Evolutionary conservation across 345 rosid genomes (phyloP).

Genomic region (Salix suchowensis): DNA sequence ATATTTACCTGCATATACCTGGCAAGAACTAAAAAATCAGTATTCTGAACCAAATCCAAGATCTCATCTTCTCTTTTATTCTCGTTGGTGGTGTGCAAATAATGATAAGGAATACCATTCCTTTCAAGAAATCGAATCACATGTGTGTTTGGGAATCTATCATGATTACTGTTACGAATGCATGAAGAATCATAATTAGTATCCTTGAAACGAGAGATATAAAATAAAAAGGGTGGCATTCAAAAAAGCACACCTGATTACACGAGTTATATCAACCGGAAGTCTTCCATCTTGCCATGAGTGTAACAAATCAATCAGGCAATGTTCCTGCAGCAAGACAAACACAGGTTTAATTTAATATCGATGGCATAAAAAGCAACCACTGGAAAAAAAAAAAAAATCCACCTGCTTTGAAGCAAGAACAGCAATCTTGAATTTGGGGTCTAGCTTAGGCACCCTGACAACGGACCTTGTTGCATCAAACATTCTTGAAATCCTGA

Average conservation of each 20-base stretch:
- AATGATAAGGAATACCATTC: slow-evolving; percentile 82
- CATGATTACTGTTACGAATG: slow-evolving; percentile 64
- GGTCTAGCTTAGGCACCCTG: slow-evolving; percentile 73
- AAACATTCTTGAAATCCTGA: slow-evolving; percentile 47
- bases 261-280: slow-evolving; percentile 82
- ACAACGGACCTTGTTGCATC: slow-evolving; percentile 64
- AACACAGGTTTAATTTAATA: not conserved
- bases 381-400: not conserved
- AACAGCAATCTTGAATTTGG: slow-evolving; percentile 81
- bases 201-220: not conserved
- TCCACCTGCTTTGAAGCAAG: slow-evolving; percentile 86
- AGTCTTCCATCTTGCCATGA: slow-evolving; percentile 89
- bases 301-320: slow-evolving; percentile 79
- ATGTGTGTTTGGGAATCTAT: slow-evolving; percentile 82
- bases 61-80: slow-evolving; percentile 70
- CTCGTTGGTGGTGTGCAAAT: slow-evolving; percentile 47
- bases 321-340: slow-evolving; percentile 64
- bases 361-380: not conserved
- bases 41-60: slow-evolving; percentile 68
- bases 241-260: slow-evolving; percentile 58
- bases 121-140: slow-evolving; percentile 78
- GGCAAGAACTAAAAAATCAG: slow-evolving; percentile 89
- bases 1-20: slow-evolving; percentile 96
- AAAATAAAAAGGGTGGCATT: not conserved
- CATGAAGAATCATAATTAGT: slow-evolving; percentile 12